These are phyloP conservation scores for Kalanchoe fedtschenkoi DNA, from an alignment of 164 flowering plant species.

Conservation along the genomic window DNA sequence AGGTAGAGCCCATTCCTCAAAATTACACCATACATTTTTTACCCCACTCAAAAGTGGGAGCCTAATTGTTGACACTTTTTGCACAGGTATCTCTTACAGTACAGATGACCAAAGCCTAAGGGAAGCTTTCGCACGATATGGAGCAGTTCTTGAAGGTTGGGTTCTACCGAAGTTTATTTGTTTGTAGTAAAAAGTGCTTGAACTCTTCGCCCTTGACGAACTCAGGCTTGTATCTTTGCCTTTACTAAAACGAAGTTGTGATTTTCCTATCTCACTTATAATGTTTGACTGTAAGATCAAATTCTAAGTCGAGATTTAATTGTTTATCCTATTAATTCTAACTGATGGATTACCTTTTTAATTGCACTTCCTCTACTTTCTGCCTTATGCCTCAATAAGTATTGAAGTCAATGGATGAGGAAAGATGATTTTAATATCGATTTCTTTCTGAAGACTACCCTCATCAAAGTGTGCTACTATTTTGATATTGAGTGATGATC, in stretches of 20 bases:
- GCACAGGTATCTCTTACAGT: slow-evolving; percentile 34
- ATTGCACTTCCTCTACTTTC: too few species aligned
- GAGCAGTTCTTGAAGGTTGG: slow-evolving; percentile 48
- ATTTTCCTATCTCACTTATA: too few species aligned
- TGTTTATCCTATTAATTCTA: too few species aligned
- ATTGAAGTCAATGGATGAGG: too few species aligned
- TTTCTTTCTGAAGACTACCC: background rate
- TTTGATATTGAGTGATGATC: background rate
- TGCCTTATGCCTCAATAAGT: too few species aligned
- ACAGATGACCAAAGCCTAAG: slow-evolving; percentile 32
- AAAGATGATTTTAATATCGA: too few species aligned
- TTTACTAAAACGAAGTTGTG: too few species aligned
- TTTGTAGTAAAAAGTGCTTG: background rate
- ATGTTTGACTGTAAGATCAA: too few species aligned
- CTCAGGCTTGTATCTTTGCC: too few species aligned
- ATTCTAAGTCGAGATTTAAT: background rate
- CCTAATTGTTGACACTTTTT: background rate
- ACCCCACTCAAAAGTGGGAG: background rate
- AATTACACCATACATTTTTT: background rate
- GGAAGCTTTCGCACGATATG: slow-evolving; percentile 46
- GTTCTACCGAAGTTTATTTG: background rate
- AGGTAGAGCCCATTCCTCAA: slow-evolving; percentile 18
- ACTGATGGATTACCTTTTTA: too few species aligned
- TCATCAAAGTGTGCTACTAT: background rate
- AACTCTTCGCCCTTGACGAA: too few species aligned